These are phyloP conservation scores for Colletotrichum filicis DNA, from an alignment of 2,329 filamentous ascomycete species.

Conservation along the genomic window DNA sequence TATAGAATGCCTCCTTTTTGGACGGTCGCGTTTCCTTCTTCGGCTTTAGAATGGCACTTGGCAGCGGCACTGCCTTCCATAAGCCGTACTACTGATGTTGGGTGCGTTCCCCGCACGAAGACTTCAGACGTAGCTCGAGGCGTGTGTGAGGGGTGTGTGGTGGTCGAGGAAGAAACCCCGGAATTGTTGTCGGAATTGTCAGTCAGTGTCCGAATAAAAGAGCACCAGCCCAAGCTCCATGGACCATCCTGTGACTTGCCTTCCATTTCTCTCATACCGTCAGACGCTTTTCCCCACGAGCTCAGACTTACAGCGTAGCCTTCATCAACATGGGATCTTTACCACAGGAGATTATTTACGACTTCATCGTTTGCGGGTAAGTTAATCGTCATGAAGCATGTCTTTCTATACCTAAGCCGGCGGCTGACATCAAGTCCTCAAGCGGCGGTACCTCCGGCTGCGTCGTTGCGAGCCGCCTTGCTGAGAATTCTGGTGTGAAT, in stretches of 20 bases:
- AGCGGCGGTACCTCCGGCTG: conserved; percentile 50
- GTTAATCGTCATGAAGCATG: neutral
- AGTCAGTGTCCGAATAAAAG: conserved; percentile 10
- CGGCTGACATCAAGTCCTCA: conserved; percentile 30
- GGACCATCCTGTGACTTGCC: neutral
- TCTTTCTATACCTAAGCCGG: neutral
- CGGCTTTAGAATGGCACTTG: neutral
- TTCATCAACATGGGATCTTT: conserved; percentile 17
- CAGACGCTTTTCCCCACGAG: neutral
- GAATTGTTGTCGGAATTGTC: neutral
- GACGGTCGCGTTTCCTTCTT: neutral
- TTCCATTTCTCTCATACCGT: neutral
- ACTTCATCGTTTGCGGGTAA: conserved; percentile 31
- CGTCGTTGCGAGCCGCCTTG: conserved; percentile 49
- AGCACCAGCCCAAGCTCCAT: neutral
- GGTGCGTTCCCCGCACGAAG: neutral
- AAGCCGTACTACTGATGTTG: neutral
- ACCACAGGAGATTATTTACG: conserved; percentile 17
- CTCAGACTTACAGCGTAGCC: neutral
- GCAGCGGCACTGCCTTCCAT: neutral
- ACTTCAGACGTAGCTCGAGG: neutral
- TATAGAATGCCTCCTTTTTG: neutral
- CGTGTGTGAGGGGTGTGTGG: neutral
- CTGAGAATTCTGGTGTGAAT: conserved; percentile 44
- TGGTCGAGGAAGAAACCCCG: neutral